These are phyloP conservation scores for Penicillium sp. DNA, from an alignment of 2,329 filamentous ascomycete species.

Conservation along the genomic window DNA sequence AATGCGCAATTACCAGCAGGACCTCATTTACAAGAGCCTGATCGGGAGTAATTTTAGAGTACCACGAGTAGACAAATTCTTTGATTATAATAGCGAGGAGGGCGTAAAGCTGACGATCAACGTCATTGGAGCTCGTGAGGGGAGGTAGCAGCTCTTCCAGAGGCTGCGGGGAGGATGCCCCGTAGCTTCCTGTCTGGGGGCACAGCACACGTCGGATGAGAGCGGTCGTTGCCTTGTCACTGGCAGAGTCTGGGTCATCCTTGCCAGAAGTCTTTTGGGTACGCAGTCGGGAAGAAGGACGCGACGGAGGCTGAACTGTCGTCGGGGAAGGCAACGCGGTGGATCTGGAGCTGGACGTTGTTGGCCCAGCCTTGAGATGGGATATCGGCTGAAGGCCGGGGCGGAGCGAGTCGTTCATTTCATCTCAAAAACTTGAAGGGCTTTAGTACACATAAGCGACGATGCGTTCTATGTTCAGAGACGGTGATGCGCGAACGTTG, in stretches of 20 bases:
- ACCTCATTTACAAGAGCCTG: slow-evolving; percentile 83
- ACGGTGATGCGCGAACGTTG: slow-evolving; percentile 8
- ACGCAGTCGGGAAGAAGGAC: slow-evolving; percentile 32
- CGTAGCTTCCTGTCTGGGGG: slow-evolving; percentile 53
- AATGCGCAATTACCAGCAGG: slow-evolving; percentile 86
- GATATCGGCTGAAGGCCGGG: slow-evolving; percentile 42
- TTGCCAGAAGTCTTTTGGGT: slow-evolving; percentile 31
- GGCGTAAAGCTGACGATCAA: slow-evolving; percentile 90
- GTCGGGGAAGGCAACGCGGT: slow-evolving; percentile 28
- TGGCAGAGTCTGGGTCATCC: slow-evolving; percentile 52
- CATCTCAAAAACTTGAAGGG: slow-evolving; percentile 29
- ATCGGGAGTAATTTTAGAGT: slow-evolving; percentile 85
- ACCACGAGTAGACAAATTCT: slow-evolving; percentile 92
- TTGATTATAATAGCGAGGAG: slow-evolving; percentile 84
- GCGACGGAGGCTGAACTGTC: slow-evolving; percentile 26
- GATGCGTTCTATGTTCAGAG: slow-evolving; percentile 3
- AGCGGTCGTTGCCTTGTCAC: slow-evolving; percentile 72
- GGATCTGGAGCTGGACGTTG: slow-evolving; percentile 37
- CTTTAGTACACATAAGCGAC: not conserved
- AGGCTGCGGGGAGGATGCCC: slow-evolving; percentile 56
- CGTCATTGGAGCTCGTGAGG: slow-evolving; percentile 87
- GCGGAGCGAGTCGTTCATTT: slow-evolving; percentile 39
- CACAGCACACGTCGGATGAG: slow-evolving; percentile 83
- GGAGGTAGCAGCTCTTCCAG: slow-evolving; percentile 83
- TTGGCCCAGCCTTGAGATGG: slow-evolving; percentile 36